These are phyloP conservation scores for Penicillium polonicum DNA, from an alignment of 2,329 filamentous ascomycete genomes.

Conservation along the genomic window DNA sequence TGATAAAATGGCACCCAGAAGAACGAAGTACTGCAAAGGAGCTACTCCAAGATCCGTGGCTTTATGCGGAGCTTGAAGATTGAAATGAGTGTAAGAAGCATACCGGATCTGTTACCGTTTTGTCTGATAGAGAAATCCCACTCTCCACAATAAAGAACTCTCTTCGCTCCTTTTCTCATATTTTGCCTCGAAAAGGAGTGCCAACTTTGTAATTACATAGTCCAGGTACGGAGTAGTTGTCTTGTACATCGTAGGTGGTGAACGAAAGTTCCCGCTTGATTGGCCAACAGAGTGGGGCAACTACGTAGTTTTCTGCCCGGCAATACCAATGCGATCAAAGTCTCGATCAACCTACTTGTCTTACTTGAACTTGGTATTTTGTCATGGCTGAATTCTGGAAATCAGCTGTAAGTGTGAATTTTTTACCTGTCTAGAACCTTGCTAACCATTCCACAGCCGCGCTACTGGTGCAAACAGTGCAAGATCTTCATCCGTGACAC, in stretches of 20 bases:
- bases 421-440: background rate
- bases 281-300: background rate
- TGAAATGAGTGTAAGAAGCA: background rate
- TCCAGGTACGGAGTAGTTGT: too few species aligned
- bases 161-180: background rate
- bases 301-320: background rate
- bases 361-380: background rate
- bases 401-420: conserved; percentile 64
- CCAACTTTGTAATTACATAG: background rate
- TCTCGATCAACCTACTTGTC: background rate
- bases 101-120: background rate
- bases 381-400: conserved; percentile 98
- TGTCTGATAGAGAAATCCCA: background rate
- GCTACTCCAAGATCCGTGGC: conserved; percentile 34
- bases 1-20: conserved; percentile 32
- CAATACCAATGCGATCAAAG: background rate
- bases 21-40: conserved; percentile 33
- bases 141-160: too few species aligned
- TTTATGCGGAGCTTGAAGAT: conserved; percentile 12
- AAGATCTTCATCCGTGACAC: conserved; percentile 87
- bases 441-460: conserved; percentile 56
- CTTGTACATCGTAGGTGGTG: background rate
- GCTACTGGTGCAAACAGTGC: conserved; percentile 99
- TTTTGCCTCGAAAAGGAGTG: background rate
- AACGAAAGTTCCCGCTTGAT: background rate